Conservation (phyloP, 2,329 filamentous ascomycete species). For the Trematosphaeria pertusa region DNA sequence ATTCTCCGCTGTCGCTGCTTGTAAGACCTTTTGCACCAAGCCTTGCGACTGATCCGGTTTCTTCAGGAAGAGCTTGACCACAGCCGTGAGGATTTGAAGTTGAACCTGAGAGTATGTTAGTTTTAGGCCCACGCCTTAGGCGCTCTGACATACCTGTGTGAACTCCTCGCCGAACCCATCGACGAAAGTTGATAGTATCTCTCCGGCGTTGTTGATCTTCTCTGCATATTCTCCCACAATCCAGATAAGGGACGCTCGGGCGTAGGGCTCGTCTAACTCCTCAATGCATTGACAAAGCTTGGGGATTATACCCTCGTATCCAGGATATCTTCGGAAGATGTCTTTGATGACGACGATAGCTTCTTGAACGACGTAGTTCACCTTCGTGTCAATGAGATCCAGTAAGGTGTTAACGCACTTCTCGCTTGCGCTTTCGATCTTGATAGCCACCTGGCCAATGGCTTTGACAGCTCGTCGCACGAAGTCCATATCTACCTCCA, state of each 20-base stretch:
- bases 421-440: slow-evolving; percentile 93
- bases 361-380: slow-evolving; percentile 99
- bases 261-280: slow-evolving; percentile 92
- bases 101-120: slow-evolving; percentile 71
- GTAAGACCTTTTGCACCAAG: slow-evolving; percentile 92
- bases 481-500: slow-evolving; percentile 99
- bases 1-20: slow-evolving; percentile 89
- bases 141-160: slow-evolving; percentile 71
- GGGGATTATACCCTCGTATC: slow-evolving; percentile 97
- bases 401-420: slow-evolving; percentile 94
- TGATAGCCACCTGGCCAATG: slow-evolving; percentile 97
- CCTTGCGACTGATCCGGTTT: slow-evolving; percentile 91
- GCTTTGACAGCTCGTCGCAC: slow-evolving; percentile 92
- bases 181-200: slow-evolving; percentile 89
- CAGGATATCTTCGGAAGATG: slow-evolving; percentile 95
- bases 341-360: slow-evolving; percentile 99
- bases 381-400: slow-evolving; percentile 94
- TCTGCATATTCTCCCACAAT: slow-evolving; percentile 99
- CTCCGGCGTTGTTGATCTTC: slow-evolving; percentile 98
- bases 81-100: slow-evolving; percentile 93
- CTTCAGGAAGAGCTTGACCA: slow-evolving; percentile 97
- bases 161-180: slow-evolving; percentile 97
- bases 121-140: neutral
- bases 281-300: slow-evolving; percentile 97
- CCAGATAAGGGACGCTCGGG: slow-evolving; percentile 92